phyloP scores from a whole-genome alignment of 495 filamentous ascomycete species.

The Podospora fimiseda region DNA sequence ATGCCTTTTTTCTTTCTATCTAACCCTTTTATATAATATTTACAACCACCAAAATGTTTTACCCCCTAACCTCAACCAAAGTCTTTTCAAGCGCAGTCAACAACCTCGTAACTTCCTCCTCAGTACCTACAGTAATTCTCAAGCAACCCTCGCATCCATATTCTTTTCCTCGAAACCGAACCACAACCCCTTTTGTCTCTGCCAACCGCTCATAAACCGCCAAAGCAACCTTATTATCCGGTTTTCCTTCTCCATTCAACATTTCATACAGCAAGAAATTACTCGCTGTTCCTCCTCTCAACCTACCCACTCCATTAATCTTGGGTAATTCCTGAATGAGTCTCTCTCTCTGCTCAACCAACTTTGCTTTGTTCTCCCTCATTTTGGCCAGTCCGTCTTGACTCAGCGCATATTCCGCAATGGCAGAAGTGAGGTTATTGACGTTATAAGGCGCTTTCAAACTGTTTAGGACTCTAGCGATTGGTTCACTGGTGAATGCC shows the following conservation, averaged over 20 bases:
- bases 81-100: conserved; percentile 59
- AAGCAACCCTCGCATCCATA: conserved; percentile 81
- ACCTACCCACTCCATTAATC: conserved; percentile 71
- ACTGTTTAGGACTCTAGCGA: conserved; percentile 71
- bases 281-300: conserved; percentile 70
- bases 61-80: conserved; percentile 48
- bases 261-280: conserved; percentile 93
- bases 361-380: conserved; percentile 56
- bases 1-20: conserved; percentile 28
- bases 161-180: conserved; percentile 90
- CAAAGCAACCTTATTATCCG: conserved; percentile 71
- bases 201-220: conserved; percentile 77
- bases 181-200: conserved; percentile 83
- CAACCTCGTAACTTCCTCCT: conserved; percentile 73
- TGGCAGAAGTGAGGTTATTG: conserved; percentile 72
- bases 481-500: conserved; percentile 52
- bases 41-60: conserved; percentile 7
- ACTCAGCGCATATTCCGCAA: conserved; percentile 67
- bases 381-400: conserved; percentile 62
- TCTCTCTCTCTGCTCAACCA: conserved; percentile 70
- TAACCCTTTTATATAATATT: conserved; percentile 27
- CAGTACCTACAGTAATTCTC: conserved; percentile 87
- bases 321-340: conserved; percentile 65
- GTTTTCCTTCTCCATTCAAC: conserved; percentile 60
- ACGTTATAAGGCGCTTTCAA: conserved; percentile 97